Conservation (phyloP, 2,329 filamentous ascomycete genomes). For the Magnaporthales sp. region DNA sequence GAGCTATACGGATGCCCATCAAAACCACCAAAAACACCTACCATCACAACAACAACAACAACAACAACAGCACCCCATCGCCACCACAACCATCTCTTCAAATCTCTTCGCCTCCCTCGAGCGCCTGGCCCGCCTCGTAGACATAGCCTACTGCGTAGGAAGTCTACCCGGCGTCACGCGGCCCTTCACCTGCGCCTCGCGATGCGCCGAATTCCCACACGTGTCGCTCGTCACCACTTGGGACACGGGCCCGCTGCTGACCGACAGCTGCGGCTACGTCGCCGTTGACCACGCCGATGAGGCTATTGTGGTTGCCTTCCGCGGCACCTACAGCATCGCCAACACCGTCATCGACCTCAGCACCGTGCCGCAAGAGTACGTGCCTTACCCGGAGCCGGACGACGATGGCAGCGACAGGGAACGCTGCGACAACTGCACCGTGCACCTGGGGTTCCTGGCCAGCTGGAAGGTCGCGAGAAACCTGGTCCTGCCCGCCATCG, state of each 20-base stretch:
- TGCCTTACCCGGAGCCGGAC: conserved; percentile 65
- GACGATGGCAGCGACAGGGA: conserved; percentile 31
- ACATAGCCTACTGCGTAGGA: conserved; percentile 91
- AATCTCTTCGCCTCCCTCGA: conserved; percentile 74
- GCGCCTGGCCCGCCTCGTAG: conserved; percentile 81
- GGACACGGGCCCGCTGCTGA: conserved; percentile 80
- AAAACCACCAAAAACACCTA: background rate
- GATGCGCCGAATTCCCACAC: conserved; percentile 73
- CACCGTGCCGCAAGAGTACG: conserved; percentile 81
- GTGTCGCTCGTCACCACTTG: conserved; percentile 78
- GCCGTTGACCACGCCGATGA: conserved; percentile 62
- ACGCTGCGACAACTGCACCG: conserved; percentile 77
- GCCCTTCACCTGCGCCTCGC: conserved; percentile 78
- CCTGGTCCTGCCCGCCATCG: conserved; percentile 59
- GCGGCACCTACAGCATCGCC: conserved; percentile 87
- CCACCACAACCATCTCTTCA: conserved; percentile 35
- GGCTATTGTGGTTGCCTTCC: conserved; percentile 75
- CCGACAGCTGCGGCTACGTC: conserved; percentile 90
- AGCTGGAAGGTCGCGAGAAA: conserved; percentile 73
- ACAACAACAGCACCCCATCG: background rate
- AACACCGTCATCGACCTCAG: conserved; percentile 89
- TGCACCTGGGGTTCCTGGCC: conserved; percentile 81
- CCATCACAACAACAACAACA: background rate
- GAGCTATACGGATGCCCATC: background rate
- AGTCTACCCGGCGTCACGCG: conserved; percentile 63